A percentile compares a stretch with the other conserved stretches of the same genome.
Conservation (phyloP, 441 rosid species). For the Adansonia madagascariensis region DNA sequence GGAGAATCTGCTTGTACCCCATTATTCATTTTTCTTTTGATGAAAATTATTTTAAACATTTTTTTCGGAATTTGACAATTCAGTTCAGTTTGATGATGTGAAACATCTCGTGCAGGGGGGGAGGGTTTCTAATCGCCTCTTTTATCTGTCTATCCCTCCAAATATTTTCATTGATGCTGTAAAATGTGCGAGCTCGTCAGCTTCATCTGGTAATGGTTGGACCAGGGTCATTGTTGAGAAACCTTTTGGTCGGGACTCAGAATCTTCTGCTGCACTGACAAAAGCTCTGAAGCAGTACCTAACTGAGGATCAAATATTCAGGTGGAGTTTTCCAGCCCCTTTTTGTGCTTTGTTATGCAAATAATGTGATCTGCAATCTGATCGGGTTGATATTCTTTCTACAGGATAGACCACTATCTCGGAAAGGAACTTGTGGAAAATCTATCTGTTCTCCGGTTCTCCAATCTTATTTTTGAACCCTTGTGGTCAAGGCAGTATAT, state of each 20-base stretch:
- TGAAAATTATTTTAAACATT: not conserved
- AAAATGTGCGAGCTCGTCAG: constrained; percentile 79
- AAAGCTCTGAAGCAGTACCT: constrained; percentile 77
- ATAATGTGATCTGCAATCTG: constrained; percentile 28
- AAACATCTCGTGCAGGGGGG: constrained; percentile 55
- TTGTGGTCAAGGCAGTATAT: constrained; percentile 96
- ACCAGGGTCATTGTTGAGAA: constrained; percentile 96
- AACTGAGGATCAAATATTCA: constrained; percentile 87
- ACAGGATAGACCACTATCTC: constrained; percentile 95
- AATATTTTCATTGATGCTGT: constrained; percentile 87
- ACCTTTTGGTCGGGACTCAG: constrained; percentile 92
- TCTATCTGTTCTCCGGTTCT: constrained; percentile 90
- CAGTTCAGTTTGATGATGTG: constrained; percentile 26
- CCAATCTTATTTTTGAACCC: constrained; percentile 94
- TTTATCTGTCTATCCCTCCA: constrained; percentile 89
- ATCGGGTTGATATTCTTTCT: constrained; percentile 31
- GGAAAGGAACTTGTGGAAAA: constrained; percentile 98
- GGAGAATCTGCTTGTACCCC: not conserved
- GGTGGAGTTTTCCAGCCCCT: constrained; percentile 47
- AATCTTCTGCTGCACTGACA: constrained; percentile 86
- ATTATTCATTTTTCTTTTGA: not conserved
- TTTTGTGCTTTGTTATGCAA: constrained; percentile 21
- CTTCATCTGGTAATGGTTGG: constrained; percentile 91
- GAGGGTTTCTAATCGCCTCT: constrained; percentile 80
- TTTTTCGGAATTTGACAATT: not conserved